Percentiles rank a stretch among this genome's conserved stretches.
phyloP scores from a whole-genome alignment of 2,329 filamentous ascomycete genomes.

The Apiospora rasikravindrae region DNA sequence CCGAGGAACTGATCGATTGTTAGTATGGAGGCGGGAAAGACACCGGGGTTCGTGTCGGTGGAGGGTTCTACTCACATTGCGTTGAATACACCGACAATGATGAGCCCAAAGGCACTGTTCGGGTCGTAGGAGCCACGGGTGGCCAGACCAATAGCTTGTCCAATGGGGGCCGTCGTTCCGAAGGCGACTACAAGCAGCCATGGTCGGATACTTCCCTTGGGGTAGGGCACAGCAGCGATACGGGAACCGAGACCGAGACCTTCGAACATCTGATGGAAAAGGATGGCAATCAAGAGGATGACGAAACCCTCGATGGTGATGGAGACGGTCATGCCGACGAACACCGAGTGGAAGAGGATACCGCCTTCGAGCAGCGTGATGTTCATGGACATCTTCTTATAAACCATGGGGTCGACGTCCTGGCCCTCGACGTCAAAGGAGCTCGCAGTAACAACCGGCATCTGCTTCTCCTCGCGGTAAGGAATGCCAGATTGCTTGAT shows the following conservation, averaged over 20 bases:
- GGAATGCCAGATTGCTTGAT: constrained; percentile 46
- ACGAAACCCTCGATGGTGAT: constrained; percentile 72
- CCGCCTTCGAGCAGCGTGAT: constrained; percentile 78
- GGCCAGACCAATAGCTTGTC: constrained; percentile 66
- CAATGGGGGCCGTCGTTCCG: constrained; percentile 67
- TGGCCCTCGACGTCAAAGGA: constrained; percentile 52
- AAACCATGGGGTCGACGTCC: constrained; percentile 49
- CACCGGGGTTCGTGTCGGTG: too few species aligned
- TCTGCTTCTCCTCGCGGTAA: constrained; percentile 31
- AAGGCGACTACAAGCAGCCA: constrained; percentile 68
- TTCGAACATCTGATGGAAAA: constrained; percentile 74
- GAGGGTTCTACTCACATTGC: constrained; percentile 55
- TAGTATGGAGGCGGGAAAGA: background rate
- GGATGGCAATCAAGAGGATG: constrained; percentile 70
- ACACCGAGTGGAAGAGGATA: constrained; percentile 80
- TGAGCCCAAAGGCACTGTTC: constrained; percentile 66
- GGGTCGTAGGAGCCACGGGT: constrained; percentile 65
- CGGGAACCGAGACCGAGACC: constrained; percentile 73
- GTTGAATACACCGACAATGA: constrained; percentile 69
- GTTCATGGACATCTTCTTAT: constrained; percentile 71
- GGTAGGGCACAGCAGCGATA: constrained; percentile 70
- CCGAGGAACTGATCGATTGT: constrained; percentile 54
- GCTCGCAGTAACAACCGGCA: constrained; percentile 40
- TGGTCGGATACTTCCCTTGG: constrained; percentile 59
- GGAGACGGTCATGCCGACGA: constrained; percentile 75